Conservation (phyloP, 83 land plant species). For the Diphasiastrum complanatum region DNA sequence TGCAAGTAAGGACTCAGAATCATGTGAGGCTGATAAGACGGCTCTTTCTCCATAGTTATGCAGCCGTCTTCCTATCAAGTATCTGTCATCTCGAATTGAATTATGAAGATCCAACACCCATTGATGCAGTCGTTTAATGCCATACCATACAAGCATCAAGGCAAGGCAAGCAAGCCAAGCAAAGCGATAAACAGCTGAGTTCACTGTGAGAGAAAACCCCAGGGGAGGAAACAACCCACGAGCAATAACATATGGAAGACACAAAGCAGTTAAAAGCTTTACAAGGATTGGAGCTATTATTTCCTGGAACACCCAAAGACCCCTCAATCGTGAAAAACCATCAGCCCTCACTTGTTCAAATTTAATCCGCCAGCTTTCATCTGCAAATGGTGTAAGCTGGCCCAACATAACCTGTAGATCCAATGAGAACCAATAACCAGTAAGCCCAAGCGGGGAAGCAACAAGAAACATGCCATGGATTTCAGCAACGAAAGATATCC, state of each 20-base stretch:
- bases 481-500: too few relatives aligned
- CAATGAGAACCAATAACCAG: neutral
- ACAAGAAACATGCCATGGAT: neutral
- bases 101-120: conserved; percentile 91
- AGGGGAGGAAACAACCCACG: conserved; percentile 82
- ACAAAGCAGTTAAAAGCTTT: conserved; percentile 78
- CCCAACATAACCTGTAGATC: conserved; percentile 70
- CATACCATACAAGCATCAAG: conserved; percentile 55
- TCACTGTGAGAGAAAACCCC: conserved; percentile 75
- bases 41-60: conserved; percentile 65
- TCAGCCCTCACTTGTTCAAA: conserved; percentile 94
- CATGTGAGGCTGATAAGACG: too few relatives aligned
- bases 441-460: neutral
- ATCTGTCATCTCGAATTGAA: conserved; percentile 82
- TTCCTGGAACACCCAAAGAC: conserved; percentile 73
- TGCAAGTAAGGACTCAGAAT: too few relatives aligned
- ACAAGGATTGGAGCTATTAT: conserved; percentile 74
- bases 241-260: conserved; percentile 83
- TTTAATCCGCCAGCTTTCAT: conserved; percentile 86
- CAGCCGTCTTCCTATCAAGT: conserved; percentile 77
- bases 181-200: conserved; percentile 90
- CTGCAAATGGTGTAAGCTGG: conserved; percentile 74
- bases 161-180: conserved; percentile 86
- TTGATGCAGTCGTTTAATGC: conserved; percentile 64
- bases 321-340: conserved; percentile 77